Evolutionary conservation across 2,329 filamentous ascomycete genomes (phyloP).

Genomic region (Paraconiothyrium sp.): DNA sequence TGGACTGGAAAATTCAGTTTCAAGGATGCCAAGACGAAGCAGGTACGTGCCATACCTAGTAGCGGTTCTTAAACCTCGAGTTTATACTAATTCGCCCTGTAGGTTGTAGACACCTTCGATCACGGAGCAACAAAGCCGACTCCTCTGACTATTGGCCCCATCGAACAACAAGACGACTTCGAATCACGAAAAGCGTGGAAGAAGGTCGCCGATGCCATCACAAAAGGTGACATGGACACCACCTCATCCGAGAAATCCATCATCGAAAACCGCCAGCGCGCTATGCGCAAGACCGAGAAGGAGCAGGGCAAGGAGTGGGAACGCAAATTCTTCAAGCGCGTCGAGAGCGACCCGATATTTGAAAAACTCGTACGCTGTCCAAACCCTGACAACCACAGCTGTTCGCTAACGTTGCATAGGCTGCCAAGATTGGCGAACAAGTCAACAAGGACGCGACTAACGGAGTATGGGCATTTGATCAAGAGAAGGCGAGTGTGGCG

Average conservation of each 20-base stretch:
- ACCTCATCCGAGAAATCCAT: conserved; percentile 82
- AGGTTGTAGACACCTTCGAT: conserved; percentile 56
- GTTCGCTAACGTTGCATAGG: conserved; percentile 17
- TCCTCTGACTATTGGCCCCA: conserved; percentile 73
- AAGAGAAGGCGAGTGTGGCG: conserved; percentile 55
- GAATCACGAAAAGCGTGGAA: conserved; percentile 90
- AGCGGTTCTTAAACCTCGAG: neutral
- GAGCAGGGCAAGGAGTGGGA: conserved; percentile 82
- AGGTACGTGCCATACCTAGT: conserved; percentile 15
- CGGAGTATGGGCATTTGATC: conserved; percentile 75
- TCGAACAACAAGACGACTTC: conserved; percentile 84
- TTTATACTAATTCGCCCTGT: neutral
- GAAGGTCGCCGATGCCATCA: conserved; percentile 83
- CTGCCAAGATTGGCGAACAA: conserved; percentile 55
- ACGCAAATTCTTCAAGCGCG: conserved; percentile 77
- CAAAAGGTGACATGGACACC: conserved; percentile 82
- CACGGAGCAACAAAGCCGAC: conserved; percentile 63
- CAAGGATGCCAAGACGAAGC: conserved; percentile 68
- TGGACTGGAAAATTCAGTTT: conserved; percentile 89
- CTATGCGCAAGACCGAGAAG: conserved; percentile 76
- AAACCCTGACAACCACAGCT: neutral
- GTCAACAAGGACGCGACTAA: conserved; percentile 72
- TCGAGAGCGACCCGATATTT: conserved; percentile 47
- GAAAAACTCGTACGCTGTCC: conserved; percentile 53
- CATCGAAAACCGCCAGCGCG: conserved; percentile 90